Evolutionary conservation across 192 early-diverging fungal genomes (phyloP).

Genomic region (Gaertneriomyces semiglobifer): DNA sequence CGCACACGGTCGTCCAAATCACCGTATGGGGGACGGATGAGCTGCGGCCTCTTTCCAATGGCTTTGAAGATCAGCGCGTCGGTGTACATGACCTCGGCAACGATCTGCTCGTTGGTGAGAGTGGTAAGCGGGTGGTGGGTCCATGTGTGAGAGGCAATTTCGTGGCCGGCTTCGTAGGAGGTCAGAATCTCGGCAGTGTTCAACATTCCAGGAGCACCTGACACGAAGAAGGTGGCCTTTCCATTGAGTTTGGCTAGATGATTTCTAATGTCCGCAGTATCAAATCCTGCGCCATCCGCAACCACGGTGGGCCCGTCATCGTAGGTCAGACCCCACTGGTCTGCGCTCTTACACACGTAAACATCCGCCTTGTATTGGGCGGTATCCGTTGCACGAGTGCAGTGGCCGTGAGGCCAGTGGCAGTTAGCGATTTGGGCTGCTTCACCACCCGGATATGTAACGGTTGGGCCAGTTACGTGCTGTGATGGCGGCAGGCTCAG

Average conservation of each 20-base stretch:
- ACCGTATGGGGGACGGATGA: conserved; percentile 64
- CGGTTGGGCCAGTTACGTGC: conserved; percentile 15
- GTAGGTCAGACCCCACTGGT: conserved; percentile 28
- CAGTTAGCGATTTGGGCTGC: conserved; percentile 22
- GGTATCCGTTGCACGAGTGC: conserved; percentile 10
- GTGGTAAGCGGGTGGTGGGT: conserved; percentile 60
- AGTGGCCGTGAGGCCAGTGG: conserved; percentile 29
- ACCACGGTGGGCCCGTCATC: conserved; percentile 26
- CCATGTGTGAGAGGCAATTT: conserved; percentile 53
- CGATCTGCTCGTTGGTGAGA: conserved; percentile 62
- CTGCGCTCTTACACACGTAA: conserved; percentile 11
- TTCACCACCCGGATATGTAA: conserved; percentile 12
- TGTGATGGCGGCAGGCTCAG: conserved; percentile 23
- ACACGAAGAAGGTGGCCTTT: conserved; percentile 23
- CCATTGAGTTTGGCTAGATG: conserved; percentile 1
- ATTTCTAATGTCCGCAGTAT: conserved; percentile 13
- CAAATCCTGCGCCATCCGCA: conserved; percentile 12
- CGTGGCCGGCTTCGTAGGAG: conserved; percentile 33
- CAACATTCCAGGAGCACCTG: conserved; percentile 4
- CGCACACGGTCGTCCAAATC: conserved; percentile 74
- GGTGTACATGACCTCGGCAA: conserved; percentile 63
- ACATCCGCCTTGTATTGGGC: conserved; percentile 28
- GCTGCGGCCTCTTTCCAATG: conserved; percentile 40
- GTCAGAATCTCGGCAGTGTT: not conserved
- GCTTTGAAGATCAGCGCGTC: conserved; percentile 37